Percentiles rank a stretch among this genome's conserved stretches.
phyloP scores from a whole-genome alignment of 805 yeast genomes.

The Saccharomycopsis schoenii region DNA sequence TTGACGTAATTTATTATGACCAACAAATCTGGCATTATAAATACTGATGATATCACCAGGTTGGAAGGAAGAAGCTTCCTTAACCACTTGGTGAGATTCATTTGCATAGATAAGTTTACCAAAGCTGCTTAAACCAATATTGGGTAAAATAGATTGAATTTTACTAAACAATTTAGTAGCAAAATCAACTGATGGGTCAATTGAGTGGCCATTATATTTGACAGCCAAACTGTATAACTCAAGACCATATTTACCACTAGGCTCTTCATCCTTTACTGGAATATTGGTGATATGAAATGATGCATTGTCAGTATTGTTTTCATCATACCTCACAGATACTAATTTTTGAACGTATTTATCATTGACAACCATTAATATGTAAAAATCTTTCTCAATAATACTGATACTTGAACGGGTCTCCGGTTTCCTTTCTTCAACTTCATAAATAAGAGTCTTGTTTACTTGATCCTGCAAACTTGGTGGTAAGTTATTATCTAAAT shows the following conservation, averaged over 20 bases:
- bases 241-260: slow-evolving; percentile 35
- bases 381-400: slow-evolving; percentile 5
- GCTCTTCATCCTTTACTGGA: not conserved
- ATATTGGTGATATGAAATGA: slow-evolving; percentile 12
- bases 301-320: slow-evolving; percentile 39
- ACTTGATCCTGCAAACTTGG: slow-evolving; percentile 34
- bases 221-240: slow-evolving; percentile 38
- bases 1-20: slow-evolving; percentile 46
- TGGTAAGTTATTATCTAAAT: slow-evolving; percentile 54
- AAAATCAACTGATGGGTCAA: slow-evolving; percentile 18
- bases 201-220: slow-evolving; percentile 23
- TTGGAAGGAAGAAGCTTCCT: slow-evolving; percentile 19
- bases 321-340: slow-evolving; percentile 51
- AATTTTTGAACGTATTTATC: slow-evolving; percentile 2
- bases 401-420: not conserved
- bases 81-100: slow-evolving; percentile 30
- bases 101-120: slow-evolving; percentile 67
- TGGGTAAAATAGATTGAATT: slow-evolving; percentile 37
- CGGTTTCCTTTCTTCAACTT: slow-evolving; percentile 28
- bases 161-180: slow-evolving; percentile 29
- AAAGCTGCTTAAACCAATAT: slow-evolving; percentile 53
- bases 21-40: slow-evolving; percentile 63
- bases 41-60: slow-evolving; percentile 83
- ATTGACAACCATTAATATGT: slow-evolving; percentile 1
- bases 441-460: slow-evolving; percentile 42